Base-by-base conservation (phyloP, 108 stramenopile species). In the Pseudonitzschia multistriata region DNA sequence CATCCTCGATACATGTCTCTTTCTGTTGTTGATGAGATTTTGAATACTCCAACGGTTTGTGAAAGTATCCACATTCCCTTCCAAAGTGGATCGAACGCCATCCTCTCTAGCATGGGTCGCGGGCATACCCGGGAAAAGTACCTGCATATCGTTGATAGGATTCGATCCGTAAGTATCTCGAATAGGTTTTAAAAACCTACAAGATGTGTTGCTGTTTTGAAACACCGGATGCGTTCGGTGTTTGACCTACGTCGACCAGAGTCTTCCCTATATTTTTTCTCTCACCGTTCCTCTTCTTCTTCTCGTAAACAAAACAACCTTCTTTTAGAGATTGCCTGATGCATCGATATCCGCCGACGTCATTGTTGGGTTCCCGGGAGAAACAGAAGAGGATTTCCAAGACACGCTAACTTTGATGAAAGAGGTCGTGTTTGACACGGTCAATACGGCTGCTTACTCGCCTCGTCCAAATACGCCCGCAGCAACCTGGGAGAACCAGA, bases 1-100 rank as follows among this genome's bases (percentile, higher is more conserved):
- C 98, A 98, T 79, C 98, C 98, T 21, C 84, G 94, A 15, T 98
- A 98, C 81, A 97, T 97, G 92, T 88, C 88, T 45, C 75, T 93
- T 62, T 88, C 90, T 27, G 97, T 97, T 0, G 87, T 98, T 5
- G 96, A 97, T 73, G 94, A 96, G 17, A 96, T 98, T 28, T 92
- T 95, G 34, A 88, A 94, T 24, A 88, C 92, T 10, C 82, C 88
- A 10, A 66, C 91, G 24, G 88, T 90, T 0, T 93, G 93, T 70
- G 91, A 95, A 67, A 81, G 79, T 67, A 96, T 97, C 66, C 96
- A 97, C 64, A 82, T 98, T 68, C 98, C 98, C 3, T 93, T 95
- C 52, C 98, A 98, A 62, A 80, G 84, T 63, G 97, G 98, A 22
- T 92, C 93, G 3, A 88, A 96, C 76, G 76, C 74, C 17, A 72